A percentile compares a stretch with the other conserved stretches of the same genome.
Evolutionary conservation across 192 early-diverging fungal species (phyloP).

Genomic region (Paraglomus occultum): DNA sequence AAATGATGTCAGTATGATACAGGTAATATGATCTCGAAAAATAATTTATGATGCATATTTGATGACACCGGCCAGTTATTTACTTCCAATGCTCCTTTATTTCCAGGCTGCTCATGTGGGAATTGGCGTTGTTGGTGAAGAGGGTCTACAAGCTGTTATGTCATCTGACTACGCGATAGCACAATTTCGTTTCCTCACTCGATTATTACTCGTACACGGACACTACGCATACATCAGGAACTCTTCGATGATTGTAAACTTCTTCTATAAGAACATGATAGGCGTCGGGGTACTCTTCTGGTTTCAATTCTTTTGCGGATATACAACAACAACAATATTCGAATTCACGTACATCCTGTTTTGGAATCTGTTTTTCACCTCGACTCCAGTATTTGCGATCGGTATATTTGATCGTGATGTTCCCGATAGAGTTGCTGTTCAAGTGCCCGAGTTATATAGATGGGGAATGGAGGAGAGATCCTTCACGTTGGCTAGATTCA

Average conservation of each 20-base stretch:
- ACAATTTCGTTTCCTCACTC: slow-evolving; percentile 65
- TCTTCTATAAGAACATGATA: slow-evolving; percentile 76
- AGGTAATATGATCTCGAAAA: slow-evolving; percentile 50
- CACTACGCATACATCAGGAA: slow-evolving; percentile 63
- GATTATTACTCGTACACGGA: slow-evolving; percentile 70
- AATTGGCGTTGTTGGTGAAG: slow-evolving; percentile 73
- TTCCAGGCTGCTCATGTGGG: slow-evolving; percentile 65
- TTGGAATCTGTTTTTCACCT: slow-evolving; percentile 80
- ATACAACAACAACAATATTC: slow-evolving; percentile 66
- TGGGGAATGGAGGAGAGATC: slow-evolving; percentile 57
- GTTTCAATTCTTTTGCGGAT: slow-evolving; percentile 82
- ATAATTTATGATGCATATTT: not conserved
- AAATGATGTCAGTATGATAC: slow-evolving; percentile 83
- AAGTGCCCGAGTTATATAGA: slow-evolving; percentile 72
- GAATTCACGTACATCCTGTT: slow-evolving; percentile 77
- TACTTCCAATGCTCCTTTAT: not conserved
- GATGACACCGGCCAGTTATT: not conserved
- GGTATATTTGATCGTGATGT: slow-evolving; percentile 79
- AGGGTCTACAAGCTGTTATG: slow-evolving; percentile 76
- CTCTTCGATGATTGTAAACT: slow-evolving; percentile 61
- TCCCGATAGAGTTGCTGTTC: slow-evolving; percentile 51
- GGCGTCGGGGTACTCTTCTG: slow-evolving; percentile 70
- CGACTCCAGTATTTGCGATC: slow-evolving; percentile 62
- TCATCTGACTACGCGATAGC: slow-evolving; percentile 71
- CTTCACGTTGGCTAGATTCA: slow-evolving; percentile 64